These are phyloP conservation scores for Pelargonium citronellum DNA, from an alignment of 441 rosid species.

Conservation along the genomic window DNA sequence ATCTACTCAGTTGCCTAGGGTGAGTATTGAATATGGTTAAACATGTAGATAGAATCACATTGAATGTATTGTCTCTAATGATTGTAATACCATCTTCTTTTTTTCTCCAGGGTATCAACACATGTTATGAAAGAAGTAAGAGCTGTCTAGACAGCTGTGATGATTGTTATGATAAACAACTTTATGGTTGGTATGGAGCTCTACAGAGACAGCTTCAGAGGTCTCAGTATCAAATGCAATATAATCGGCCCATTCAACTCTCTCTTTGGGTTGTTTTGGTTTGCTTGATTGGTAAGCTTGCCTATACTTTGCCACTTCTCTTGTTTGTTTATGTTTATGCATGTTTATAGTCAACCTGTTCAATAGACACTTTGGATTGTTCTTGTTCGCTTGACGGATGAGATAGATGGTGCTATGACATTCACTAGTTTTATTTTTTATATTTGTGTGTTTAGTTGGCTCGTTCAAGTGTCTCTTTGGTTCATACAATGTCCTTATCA, in stretches of 20 bases:
- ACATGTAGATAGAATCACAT: not conserved
- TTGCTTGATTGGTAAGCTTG: constrained; percentile 56
- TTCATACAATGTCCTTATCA: no score
- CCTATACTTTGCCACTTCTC: constrained; percentile 4
- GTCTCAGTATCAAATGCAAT: constrained; percentile 75
- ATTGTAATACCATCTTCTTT: constrained; percentile 6
- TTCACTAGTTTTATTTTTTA: no score
- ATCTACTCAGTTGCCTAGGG: constrained; percentile 48
- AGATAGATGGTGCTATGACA: no score
- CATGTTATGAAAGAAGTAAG: constrained; percentile 55
- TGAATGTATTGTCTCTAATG: constrained; percentile 6
- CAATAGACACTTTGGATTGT: not conserved
- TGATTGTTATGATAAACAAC: constrained; percentile 63
- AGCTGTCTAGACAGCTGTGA: constrained; percentile 56
- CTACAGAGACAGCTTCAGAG: constrained; percentile 74
- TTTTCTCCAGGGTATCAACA: constrained; percentile 35
- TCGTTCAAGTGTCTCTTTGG: no score
- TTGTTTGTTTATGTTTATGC: not conserved
- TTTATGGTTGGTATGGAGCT: constrained; percentile 80
- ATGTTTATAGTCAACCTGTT: not conserved
- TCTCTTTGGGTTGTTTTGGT: constrained; percentile 44
- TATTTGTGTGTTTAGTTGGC: no score
- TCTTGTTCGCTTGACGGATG: no score
- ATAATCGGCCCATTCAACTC: constrained; percentile 49
- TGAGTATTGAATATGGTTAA: constrained; percentile 25